Conservation (phyloP, 805 yeast species). For the Barnettozyma populi region DNA sequence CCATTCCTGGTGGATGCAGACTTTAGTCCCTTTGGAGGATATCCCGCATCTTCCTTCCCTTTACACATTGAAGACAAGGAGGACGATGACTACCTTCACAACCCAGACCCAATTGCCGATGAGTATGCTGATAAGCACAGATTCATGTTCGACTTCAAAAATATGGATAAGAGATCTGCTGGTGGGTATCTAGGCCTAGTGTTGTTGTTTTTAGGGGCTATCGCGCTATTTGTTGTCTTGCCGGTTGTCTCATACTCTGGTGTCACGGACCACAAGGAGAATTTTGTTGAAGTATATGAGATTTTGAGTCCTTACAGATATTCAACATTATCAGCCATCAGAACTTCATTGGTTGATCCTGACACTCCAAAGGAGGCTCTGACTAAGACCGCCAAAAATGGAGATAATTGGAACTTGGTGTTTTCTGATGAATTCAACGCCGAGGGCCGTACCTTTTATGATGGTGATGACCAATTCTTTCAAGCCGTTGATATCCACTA, state of each 20-base stretch:
- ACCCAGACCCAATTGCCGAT: constrained; percentile 93
- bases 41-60: constrained; percentile 91
- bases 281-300: constrained; percentile 28
- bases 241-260: constrained; percentile 88
- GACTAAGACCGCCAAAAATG: constrained; percentile 50
- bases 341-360: constrained; percentile 43
- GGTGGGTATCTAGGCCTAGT: constrained; percentile 61
- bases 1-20: constrained; percentile 54
- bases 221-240: constrained; percentile 66
- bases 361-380: constrained; percentile 51
- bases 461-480: constrained; percentile 90
- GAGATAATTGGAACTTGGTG: constrained; percentile 67
- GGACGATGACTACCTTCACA: constrained; percentile 90
- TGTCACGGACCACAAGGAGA: constrained; percentile 32
- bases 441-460: constrained; percentile 86
- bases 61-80: constrained; percentile 88
- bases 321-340: constrained; percentile 49
- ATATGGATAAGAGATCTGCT: constrained; percentile 57
- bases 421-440: constrained; percentile 89
- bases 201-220: constrained; percentile 51
- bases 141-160: constrained; percentile 56
- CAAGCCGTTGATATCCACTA: constrained; percentile 79
- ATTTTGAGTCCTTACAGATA: constrained; percentile 48
- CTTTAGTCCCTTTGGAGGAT: constrained; percentile 92
- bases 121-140: constrained; percentile 76